Base-by-base conservation (phyloP, 140 eudicot genomes). In the Oenanthe javanica region DNA sequence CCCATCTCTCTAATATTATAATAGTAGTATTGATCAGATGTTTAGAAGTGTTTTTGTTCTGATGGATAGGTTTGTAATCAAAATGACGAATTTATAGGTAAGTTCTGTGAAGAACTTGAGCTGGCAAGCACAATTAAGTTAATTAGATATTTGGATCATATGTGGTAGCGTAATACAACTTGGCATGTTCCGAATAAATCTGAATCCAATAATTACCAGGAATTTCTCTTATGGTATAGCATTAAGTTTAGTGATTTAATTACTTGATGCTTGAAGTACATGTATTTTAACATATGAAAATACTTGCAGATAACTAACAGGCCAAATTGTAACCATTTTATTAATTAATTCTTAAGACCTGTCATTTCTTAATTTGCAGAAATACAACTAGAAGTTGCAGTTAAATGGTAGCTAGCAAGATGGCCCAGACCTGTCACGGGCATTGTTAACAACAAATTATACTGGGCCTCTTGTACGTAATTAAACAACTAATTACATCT, bases 1-100 rank as follows among this genome's bases (percentile, higher is more conserved):
- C 80, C 88, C 89, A 88, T 88, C 25, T 79, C 72, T 59, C 38
- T 6, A 23, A n/a, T 15, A 16, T 50, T 2, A 42, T 42, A 73
- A 18, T 5, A 0, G 18, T 67, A 9, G 61, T 31, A 23, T 76
- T 51, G 46, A 13, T 49, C 27, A 72, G 75, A 70, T 38, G 36
- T 5, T 14, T 76, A 48, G 77, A 21, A 54, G 42, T 8, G 66
- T 42, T n/a, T 57, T 25, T 13, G 46, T 45, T 13, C 70, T 66
- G 81, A 12, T 64, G 75, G n/a, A 23, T 23, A 57, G 16, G 49
- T 49, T 36, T 19, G 72, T 48, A 23, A n/a, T 11, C 23, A 23
- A 18, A 16, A 3, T 1, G 15, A 43, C 72, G 77, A 52, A 40
- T 82, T 82, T 82, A 82, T 82, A 82, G 66, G 27, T 27, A 57